phyloP scores from a whole-genome alignment of 768 basidiomycete genomes.

The Amanita phalloides region DNA sequence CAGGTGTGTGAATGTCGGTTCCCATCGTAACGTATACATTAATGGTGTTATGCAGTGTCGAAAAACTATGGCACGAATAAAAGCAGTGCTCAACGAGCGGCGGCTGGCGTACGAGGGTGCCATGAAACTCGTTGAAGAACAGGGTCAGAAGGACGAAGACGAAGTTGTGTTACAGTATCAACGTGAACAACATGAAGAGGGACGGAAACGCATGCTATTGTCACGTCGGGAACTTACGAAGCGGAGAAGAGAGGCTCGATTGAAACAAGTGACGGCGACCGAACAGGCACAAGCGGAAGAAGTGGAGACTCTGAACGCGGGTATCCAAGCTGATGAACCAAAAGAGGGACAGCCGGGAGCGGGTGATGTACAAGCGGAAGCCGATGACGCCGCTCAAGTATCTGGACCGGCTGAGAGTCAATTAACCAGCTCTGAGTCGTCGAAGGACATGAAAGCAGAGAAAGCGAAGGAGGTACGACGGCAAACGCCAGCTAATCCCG shows the following conservation, averaged over 20 bases:
- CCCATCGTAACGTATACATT: not conserved
- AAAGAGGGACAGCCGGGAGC: not conserved
- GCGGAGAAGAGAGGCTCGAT: constrained; percentile 7
- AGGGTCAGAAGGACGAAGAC: constrained; percentile 20
- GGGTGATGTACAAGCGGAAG: not conserved
- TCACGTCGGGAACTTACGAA: constrained; percentile 9
- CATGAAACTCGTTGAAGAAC: constrained; percentile 25
- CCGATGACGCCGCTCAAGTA: not conserved
- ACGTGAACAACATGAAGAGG: constrained; percentile 12
- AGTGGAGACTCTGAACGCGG: not conserved
- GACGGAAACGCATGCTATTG: constrained; percentile 9
- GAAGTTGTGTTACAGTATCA: constrained; percentile 18
- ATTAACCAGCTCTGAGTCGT: not conserved
- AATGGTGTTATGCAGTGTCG: constrained; percentile 45
- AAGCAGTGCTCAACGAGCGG: constrained; percentile 85
- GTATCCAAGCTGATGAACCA: not conserved
- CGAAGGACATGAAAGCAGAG: not conserved
- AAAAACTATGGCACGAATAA: constrained; percentile 96
- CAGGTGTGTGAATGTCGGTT: constrained; percentile 25
- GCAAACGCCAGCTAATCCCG: constrained; percentile 6
- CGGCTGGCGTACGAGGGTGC: constrained; percentile 77
- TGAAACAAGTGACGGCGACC: constrained; percentile 1
- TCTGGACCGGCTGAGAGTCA: not conserved
- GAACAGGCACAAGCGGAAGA: not conserved
- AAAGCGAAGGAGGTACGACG: not conserved